Evolutionary conservation across 352 stramenopile species (phyloP).

Genomic region (Globisporangium paddicum): DNA sequence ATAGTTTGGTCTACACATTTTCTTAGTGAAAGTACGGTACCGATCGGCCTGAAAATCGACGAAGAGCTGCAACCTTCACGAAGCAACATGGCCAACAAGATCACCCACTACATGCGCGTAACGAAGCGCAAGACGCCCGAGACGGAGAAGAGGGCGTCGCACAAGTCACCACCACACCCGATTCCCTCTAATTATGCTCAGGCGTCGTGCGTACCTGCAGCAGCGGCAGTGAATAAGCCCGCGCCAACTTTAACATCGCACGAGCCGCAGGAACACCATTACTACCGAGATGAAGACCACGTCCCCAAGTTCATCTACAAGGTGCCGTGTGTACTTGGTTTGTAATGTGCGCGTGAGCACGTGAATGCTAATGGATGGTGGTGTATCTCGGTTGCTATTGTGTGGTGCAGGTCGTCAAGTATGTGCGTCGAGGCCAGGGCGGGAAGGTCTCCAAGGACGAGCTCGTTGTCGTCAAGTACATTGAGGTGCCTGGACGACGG

Average conservation of each 20-base stretch:
- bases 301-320: constrained; percentile 60
- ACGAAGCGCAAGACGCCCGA: too few species aligned
- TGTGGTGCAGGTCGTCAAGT: constrained; percentile 42
- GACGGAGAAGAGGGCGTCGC: too few species aligned
- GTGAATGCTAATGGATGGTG: background rate
- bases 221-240: background rate
- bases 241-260: constrained; percentile 10
- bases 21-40: too few species aligned
- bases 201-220: constrained; percentile 6
- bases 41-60: too few species aligned
- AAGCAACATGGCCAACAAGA: too few species aligned
- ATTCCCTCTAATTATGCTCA: too few species aligned
- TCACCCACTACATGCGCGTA: too few species aligned
- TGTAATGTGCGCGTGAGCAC: background rate
- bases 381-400: background rate
- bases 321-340: constrained; percentile 7
- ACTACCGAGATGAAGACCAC: constrained; percentile 20
- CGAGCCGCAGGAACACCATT: constrained; percentile 10
- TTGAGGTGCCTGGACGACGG: constrained; percentile 36
- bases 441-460: constrained; percentile 29
- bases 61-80: too few species aligned
- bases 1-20: too few species aligned
- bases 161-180: too few species aligned
- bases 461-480: constrained; percentile 40
- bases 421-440: constrained; percentile 31